Evolutionary conservation across 495 filamentous ascomycete genomes (phyloP), one percentile per base, ranked within the genome.

Genomic region (Oidiodendron maius): DNA sequence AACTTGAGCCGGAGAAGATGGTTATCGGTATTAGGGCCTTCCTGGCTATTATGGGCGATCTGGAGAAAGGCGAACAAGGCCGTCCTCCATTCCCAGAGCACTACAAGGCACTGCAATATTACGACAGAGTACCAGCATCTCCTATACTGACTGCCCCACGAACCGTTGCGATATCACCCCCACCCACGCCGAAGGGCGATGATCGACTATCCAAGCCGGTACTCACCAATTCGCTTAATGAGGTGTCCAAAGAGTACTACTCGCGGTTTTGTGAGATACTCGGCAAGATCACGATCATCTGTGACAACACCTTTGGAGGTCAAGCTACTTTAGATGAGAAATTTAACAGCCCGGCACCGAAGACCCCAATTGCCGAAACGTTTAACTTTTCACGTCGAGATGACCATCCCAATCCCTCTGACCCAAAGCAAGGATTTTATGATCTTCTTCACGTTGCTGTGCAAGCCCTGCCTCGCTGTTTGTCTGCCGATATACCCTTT

Each of bases 291-390:
- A 95, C 90, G 1, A 82, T 96, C 24, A 80, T 97, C 10, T 97
- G 93, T 64, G 91, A 97, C 63, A 91, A 93, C 51, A 86, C 91
- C 4, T 97, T 97, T 64, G 94, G 94, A 43, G 93, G 93, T 3
- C 93, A 99, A 64, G 93, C 90, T 21, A 87, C 86, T 1, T 66
- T 97, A 38, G 93, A 99, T 54, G 94, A 99, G 64, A 95, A 95
- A 62, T 94, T 96, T 62, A 83, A 83, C 45, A 78, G 83, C 48
- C 75, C 81, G 16, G 87, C 87, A 0, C 90, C 91, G 0, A 96
- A 95, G 61, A 97, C 94, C 0, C 94, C 94, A 2, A 87, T 96
- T 46, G 75, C 91, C 5, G 91, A 96, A 50, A 89, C 91, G 0
- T 99, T 97, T 63, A 90, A 85, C 44, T 99, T 99, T 53, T 63